These are phyloP conservation scores for Phalaenopsis aphrodite DNA, from an alignment of 106 monocot species.

Conservation along the genomic window DNA sequence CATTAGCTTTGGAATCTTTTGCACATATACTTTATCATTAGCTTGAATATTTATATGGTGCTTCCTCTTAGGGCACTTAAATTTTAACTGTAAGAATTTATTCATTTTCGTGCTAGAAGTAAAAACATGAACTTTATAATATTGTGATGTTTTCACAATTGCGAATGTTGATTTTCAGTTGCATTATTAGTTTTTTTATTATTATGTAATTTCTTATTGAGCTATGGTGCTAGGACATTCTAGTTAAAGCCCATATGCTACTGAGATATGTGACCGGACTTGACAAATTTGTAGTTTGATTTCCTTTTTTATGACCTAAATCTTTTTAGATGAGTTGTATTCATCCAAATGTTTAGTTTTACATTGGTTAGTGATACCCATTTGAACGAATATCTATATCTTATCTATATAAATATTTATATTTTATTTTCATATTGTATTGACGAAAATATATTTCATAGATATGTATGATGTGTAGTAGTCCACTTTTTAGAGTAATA, in stretches of 20 bases:
- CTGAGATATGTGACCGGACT: neutral
- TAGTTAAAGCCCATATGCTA: conserved; percentile 21
- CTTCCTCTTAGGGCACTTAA: neutral
- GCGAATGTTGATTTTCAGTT: conserved; percentile 17
- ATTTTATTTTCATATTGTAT: too few species aligned
- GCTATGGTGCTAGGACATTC: conserved; percentile 11
- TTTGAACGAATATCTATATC: too few species aligned
- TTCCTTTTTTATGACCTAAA: conserved; percentile 77
- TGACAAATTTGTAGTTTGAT: conserved; percentile 25
- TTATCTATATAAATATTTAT: too few species aligned
- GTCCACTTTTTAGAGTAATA: neutral
- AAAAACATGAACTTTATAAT: neutral
- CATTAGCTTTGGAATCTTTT: neutral
- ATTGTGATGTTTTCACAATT: neutral
- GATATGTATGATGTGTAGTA: too few species aligned
- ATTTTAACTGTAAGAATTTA: neutral
- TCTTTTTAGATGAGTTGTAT: conserved; percentile 70
- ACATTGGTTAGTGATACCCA: neutral
- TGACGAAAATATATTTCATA: too few species aligned
- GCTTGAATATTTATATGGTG: neutral
- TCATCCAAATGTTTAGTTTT: neutral
- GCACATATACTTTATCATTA: neutral
- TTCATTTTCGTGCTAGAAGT: conserved; percentile 2
- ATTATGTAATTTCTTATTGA: neutral
- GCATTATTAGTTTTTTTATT: neutral